phyloP scores from a whole-genome alignment of 2,329 filamentous ascomycete species.

The Diaporthe sp. region DNA sequence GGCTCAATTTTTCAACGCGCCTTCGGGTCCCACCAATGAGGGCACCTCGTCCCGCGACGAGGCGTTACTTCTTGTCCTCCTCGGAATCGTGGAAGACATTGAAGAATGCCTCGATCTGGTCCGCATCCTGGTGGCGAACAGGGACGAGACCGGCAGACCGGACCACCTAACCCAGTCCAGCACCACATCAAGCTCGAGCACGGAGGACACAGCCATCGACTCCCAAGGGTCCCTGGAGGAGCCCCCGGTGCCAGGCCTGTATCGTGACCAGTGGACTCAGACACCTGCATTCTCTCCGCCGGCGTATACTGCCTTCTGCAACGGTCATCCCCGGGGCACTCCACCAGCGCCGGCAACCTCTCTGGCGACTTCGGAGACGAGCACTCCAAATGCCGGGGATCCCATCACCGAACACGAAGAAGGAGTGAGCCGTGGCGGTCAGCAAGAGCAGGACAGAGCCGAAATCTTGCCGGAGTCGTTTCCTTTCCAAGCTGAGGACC shows the following conservation, averaged over 20 bases:
- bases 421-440: not conserved
- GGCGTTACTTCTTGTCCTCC: not conserved
- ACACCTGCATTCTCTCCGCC: not conserved
- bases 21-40: not conserved
- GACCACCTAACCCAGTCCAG: not conserved
- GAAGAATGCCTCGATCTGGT: conserved; percentile 1
- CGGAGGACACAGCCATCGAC: not conserved
- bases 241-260: not conserved
- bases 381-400: not conserved
- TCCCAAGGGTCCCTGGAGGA: too few species aligned
- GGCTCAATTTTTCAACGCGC: not conserved
- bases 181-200: not conserved
- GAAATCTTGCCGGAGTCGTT: not conserved
- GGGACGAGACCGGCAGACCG: not conserved
- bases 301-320: not conserved
- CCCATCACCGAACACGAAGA: not conserved
- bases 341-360: not conserved
- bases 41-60: not conserved
- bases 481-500: not conserved
- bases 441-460: too few species aligned
- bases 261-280: not conserved
- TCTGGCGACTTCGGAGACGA: not conserved
- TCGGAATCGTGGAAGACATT: not conserved
- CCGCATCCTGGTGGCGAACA: not conserved
- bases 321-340: too few species aligned